Base-by-base conservation (phyloP, 495 filamentous ascomycete genomes). In the Neurospora intermedia region DNA sequence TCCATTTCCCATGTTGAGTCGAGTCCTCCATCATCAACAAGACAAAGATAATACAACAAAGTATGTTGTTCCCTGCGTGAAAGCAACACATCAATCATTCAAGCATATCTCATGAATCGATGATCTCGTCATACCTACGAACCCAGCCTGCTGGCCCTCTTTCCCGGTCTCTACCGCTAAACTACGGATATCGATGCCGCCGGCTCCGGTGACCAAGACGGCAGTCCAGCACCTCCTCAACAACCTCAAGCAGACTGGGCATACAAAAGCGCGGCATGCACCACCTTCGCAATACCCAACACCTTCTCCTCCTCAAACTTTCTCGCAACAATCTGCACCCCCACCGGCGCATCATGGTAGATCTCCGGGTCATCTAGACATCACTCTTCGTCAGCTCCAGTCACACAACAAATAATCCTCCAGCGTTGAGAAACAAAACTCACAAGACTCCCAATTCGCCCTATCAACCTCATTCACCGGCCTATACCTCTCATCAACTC, bases 301-400 rank as follows among this genome's bases (percentile, higher is more conserved):
- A 84, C 79, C 75, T 83, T 84, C 76, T 88, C 86, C 72, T 88
- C 86, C 74, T 83, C 83, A 70, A 86, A 78, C 48, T 82, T 79
- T 16, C 85, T 72, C 0, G 80, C 83, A 31, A 87, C 84, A 71
- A 85, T 76, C 76, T 87, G 85, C n/a, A 88, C 75, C 0, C 80
- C 83, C 15, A 86, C 84, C 0, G 85, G 85, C 2, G 79, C 83
- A 6, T 84, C 84, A 72, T 87, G 76, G 69, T 86, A 86, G 10
- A 80, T 79, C 69, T 85, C 84, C 0, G 85, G 79, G 62, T 87
- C 84, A 79, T 84, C 76, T 82, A 7, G 2, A 71, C 10, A 38
- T n/a, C 0, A 23, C 20, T 2, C n/a, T 11, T 18, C 1, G 40
- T 79, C 42, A 76, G 78, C 27, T 46, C 71, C 18, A 75, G 72